Evolutionary conservation across 2,329 filamentous ascomycete genomes (phyloP).

Genomic region (Aphanoascus verrucosus): DNA sequence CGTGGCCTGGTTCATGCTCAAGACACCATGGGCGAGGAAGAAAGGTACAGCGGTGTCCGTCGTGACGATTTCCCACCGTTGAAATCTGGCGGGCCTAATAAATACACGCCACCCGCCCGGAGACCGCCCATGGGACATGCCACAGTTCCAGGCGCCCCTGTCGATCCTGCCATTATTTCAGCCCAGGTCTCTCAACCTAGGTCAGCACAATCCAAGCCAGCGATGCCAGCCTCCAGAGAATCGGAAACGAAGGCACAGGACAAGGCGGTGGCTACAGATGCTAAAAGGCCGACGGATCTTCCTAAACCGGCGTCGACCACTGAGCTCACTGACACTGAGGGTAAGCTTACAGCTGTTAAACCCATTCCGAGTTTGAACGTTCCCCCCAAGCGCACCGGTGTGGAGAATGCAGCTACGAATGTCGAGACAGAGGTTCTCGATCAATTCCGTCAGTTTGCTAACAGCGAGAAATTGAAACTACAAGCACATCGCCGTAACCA

Average conservation of each 20-base stretch:
- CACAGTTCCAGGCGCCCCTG: constrained; percentile 63
- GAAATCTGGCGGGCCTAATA: constrained; percentile 49
- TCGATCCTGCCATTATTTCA: constrained; percentile 84
- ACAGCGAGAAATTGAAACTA: constrained; percentile 50
- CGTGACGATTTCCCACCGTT: constrained; percentile 62
- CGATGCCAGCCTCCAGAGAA: background rate
- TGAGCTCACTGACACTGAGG: constrained; percentile 20
- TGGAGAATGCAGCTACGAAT: constrained; percentile 48
- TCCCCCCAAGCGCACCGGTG: constrained; percentile 27
- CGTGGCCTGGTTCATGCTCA: constrained; percentile 57
- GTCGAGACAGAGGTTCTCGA: constrained; percentile 52
- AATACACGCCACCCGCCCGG: constrained; percentile 84
- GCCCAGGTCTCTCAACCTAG: constrained; percentile 52
- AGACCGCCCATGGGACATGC: constrained; percentile 65
- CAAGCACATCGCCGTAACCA: constrained; percentile 47
- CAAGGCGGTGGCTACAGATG: constrained; percentile 13
- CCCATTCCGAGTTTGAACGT: constrained; percentile 31
- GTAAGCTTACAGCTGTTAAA: constrained; percentile 21
- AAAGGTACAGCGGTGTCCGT: constrained; percentile 90
- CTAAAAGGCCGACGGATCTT: constrained; percentile 16
- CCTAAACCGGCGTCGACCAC: constrained; percentile 20
- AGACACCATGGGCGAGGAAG: constrained; percentile 67
- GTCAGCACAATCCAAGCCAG: constrained; percentile 13
- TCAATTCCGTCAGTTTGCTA: constrained; percentile 55
- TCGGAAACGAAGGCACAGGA: constrained; percentile 1